Base-by-base conservation (phyloP, 441 rosid species). In the Populus hybrid region DNA sequence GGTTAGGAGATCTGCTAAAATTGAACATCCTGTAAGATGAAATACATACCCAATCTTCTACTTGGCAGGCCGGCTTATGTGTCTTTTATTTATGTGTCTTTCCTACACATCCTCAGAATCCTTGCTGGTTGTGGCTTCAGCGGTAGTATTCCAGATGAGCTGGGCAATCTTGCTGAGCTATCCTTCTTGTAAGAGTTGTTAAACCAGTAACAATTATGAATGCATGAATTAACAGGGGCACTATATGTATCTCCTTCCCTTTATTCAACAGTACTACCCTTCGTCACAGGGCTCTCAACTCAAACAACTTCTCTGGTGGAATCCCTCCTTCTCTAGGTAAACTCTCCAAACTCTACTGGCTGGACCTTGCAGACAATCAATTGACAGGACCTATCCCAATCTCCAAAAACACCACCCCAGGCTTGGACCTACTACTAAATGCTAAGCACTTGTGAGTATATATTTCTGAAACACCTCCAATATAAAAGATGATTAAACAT, bases 371-470 rank as follows among this genome's bases (percentile, higher is more conserved):
- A 73, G 97, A 90, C 78, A 95, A 95, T 85, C 92, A 90, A 72
- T 73, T 96, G 81, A 86, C 93, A 50, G 98, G 98, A 81, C 75
- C 88, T 21, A 83, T 94, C 80, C 99, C 99, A 9, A 81, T 92
- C 53, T 96, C 98, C 64, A 88, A 92, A 24, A 70, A 66, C 38
- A 79, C 75, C 0, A 71, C 87, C 75, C 94, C 97, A 1, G 97
- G 99, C 75, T 86, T 96, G 82, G 98, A 96, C 88, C 93, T 81
- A 53, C 94, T 96, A 40, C 81, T 87, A 66, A 86, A 89, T 65
- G 92, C 95, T 70, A 93, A 96, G 84, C 98, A 96, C 89, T 94
- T 96, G 98, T 96, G 83, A 90, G 98, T 79, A 74, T 46, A 57
- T 71, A 14, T 26, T 65, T 46, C 23, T 40, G 72, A 75, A 36